Percentiles rank a stretch among this genome's conserved stretches.
Conservation (phyloP, 352 stramenopile genomes). For the Pilasporangium apinafurcum region DNA sequence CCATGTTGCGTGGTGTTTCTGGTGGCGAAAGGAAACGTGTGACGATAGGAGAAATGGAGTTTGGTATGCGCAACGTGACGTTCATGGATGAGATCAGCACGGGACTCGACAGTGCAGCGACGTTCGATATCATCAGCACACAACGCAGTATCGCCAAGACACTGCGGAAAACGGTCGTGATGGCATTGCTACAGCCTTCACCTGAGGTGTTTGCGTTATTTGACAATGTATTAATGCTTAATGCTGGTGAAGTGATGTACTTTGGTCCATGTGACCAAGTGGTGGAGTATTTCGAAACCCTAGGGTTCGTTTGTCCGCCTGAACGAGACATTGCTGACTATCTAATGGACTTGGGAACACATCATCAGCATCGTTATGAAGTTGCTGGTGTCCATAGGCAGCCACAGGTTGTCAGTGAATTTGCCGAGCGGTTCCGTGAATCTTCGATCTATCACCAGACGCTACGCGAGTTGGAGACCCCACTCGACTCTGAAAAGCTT, state of each 20-base stretch:
- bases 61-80: constrained; percentile 41
- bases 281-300: constrained; percentile 6
- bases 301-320: constrained; percentile 7
- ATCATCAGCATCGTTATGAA: constrained; percentile 11
- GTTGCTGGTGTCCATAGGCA: too few relatives aligned
- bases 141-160: constrained; percentile 9
- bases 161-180: constrained; percentile 15
- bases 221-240: constrained; percentile 14
- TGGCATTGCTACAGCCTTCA: constrained; percentile 71
- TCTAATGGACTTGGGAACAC: constrained; percentile 7
- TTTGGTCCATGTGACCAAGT: constrained; percentile 13
- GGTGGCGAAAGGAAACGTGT: constrained; percentile 80
- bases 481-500: constrained; percentile 14
- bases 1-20: constrained; percentile 27
- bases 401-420: constrained; percentile 1
- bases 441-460: constrained; percentile 38
- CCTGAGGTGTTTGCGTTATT: constrained; percentile 86
- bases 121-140: constrained; percentile 17
- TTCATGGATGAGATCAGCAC: constrained; percentile 48
- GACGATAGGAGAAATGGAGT: constrained; percentile 62
- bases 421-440: constrained; percentile 6
- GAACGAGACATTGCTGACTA: constrained; percentile 12
- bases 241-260: background rate
- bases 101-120: constrained; percentile 20
- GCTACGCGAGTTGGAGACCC: constrained; percentile 14